Evolutionary conservation across 2,329 filamentous ascomycete genomes (phyloP).

Genomic region (Penicillium sp.): DNA sequence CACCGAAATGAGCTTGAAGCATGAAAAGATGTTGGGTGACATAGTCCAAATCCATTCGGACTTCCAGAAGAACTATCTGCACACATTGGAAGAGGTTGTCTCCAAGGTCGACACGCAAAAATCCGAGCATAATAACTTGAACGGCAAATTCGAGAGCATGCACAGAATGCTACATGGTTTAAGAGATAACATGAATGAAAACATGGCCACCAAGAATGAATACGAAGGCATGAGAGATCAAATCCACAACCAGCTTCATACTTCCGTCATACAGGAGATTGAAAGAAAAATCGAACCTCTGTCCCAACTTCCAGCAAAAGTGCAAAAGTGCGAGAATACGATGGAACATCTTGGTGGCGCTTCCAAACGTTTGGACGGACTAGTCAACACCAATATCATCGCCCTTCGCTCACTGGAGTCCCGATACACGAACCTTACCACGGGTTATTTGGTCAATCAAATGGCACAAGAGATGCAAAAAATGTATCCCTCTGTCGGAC

Average conservation of each 20-base stretch:
- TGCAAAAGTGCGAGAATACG: not conserved
- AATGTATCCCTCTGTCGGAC: constrained; percentile 33
- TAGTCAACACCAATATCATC: constrained; percentile 18
- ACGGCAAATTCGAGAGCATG: too few relatives aligned
- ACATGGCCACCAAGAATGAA: too few relatives aligned
- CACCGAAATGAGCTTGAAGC: not conserved
- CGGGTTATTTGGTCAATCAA: constrained; percentile 36
- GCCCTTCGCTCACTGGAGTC: constrained; percentile 45
- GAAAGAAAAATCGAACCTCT: too few relatives aligned
- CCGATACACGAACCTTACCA: constrained; percentile 54
- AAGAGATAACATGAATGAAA: too few relatives aligned
- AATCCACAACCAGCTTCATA: too few relatives aligned
- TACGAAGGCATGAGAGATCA: too few relatives aligned
- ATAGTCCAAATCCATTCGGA: not conserved
- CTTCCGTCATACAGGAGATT: too few relatives aligned
- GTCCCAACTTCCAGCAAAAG: too few relatives aligned
- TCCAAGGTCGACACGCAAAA: not conserved
- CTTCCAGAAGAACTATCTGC: not conserved
- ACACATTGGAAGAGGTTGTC: not conserved
- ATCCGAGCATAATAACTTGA: not conserved
- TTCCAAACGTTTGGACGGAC: constrained; percentile 1
- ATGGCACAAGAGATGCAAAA: constrained; percentile 38
- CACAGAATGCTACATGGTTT: too few relatives aligned
- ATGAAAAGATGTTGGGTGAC: not conserved
- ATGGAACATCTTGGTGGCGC: not conserved